Percentiles rank a stretch among this genome's conserved stretches.
Conservation (phyloP, 108 stramenopile species). For the Aureococcus anophagefferens region DNA sequence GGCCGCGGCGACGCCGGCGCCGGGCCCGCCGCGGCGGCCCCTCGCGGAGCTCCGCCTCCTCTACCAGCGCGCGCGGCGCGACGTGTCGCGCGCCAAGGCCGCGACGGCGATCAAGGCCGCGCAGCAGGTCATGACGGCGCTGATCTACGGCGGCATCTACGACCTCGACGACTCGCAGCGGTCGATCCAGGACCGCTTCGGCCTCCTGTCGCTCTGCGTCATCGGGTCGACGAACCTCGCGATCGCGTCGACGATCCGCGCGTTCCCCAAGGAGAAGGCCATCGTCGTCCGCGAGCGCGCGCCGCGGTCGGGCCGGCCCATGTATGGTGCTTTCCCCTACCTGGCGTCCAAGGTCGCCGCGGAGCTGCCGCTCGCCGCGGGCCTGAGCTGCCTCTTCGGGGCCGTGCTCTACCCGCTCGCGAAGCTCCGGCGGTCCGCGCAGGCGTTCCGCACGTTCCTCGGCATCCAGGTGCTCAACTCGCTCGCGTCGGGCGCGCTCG, state of each 20-base stretch:
- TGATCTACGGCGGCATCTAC: conserved; percentile 77
- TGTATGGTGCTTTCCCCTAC: conserved; percentile 78
- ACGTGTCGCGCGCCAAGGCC: conserved; percentile 50
- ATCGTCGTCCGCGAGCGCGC: conserved; percentile 62
- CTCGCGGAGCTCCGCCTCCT: conserved; percentile 7
- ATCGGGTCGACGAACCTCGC: conserved; percentile 77
- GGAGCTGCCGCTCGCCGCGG: conserved; percentile 70
- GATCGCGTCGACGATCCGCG: conserved; percentile 55
- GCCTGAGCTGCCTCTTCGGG: conserved; percentile 69
- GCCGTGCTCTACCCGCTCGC: conserved; percentile 64
- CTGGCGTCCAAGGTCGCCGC: conserved; percentile 84
- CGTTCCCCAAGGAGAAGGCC: conserved; percentile 75
- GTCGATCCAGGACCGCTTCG: conserved; percentile 55
- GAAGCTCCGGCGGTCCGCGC: conserved; percentile 43
- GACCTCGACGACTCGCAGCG: conserved; percentile 54
- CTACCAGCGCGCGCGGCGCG: conserved; percentile 13
- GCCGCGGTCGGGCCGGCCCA: conserved; percentile 13
- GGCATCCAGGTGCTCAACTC: conserved; percentile 62
- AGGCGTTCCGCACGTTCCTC: conserved; percentile 61
- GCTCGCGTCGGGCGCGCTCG: conserved; percentile 56
- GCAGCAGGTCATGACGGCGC: conserved; percentile 64
- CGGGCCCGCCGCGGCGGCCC: not conserved
- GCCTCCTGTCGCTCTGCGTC: conserved; percentile 62
- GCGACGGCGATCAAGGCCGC: conserved; percentile 60
- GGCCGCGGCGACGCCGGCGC: not conserved